These are phyloP conservation scores for Penicillium sp. DNA, from an alignment of 2,329 filamentous ascomycete genomes.

Conservation along the genomic window DNA sequence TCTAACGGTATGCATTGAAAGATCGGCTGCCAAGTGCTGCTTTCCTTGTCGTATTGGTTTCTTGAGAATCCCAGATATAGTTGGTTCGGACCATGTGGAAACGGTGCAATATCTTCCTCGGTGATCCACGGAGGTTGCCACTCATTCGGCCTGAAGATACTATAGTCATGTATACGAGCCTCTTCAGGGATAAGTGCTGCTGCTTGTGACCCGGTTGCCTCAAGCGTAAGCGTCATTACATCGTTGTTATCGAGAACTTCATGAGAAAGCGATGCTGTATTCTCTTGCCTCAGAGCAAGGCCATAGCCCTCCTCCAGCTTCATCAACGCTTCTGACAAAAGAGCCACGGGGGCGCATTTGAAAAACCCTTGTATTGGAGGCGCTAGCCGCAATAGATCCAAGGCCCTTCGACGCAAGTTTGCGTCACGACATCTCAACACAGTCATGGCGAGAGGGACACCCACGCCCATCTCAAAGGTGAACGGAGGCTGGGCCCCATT, in stretches of 20 bases:
- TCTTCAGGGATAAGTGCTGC: conserved; percentile 15
- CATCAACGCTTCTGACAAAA: conserved; percentile 18
- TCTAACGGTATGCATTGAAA: background rate
- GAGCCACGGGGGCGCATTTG: conserved; percentile 17
- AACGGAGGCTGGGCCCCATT: conserved; percentile 18
- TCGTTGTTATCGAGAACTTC: too few species aligned
- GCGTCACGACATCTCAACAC: conserved; percentile 24
- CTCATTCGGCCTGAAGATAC: conserved; percentile 17
- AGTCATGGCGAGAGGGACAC: conserved; percentile 20
- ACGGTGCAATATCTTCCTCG: background rate
- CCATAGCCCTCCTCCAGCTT: conserved; percentile 17
- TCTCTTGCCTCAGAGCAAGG: background rate
- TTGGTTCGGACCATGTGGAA: background rate
- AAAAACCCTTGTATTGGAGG: conserved; percentile 25
- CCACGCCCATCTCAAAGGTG: conserved; percentile 22
- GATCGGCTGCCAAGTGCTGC: background rate
- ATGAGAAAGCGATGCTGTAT: background rate
- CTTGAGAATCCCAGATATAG: background rate
- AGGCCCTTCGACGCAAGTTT: conserved; percentile 18
- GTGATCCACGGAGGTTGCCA: background rate
- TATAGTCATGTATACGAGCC: conserved; percentile 22
- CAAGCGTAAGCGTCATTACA: too few species aligned
- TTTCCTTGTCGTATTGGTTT: background rate
- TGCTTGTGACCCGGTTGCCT: background rate
- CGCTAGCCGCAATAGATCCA: conserved; percentile 16